Base-by-base conservation (phyloP, 176 grass and related monocot genomes). In the Triticum monococcum region DNA sequence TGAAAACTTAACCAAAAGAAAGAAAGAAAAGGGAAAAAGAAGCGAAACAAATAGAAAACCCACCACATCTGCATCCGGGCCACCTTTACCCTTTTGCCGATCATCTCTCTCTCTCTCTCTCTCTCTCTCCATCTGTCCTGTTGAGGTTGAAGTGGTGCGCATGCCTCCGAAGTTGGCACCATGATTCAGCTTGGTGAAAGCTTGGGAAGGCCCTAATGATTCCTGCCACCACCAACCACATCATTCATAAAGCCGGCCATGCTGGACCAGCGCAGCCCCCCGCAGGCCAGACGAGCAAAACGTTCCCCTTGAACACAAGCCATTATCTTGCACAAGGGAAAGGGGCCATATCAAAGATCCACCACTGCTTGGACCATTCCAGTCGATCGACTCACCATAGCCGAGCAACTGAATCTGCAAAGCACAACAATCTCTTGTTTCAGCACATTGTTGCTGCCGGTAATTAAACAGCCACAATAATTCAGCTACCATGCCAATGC, bases 171-270 rank as follows among this genome's bases (percentile, higher is more conserved):
- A 87, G 85, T 81, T 85, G 89, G 69, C 89, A 71, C 23, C 86
- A 77, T 77, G 86, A 91, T 91, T 81, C 77, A 77, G 45, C 81
- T 68, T 62, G 22, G 85, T 80, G 85, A 50, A 84, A 84, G 81
- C 85, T 85, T 81, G 56, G 77, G 63, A 77, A 77, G 81, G 81
- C 31, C 50, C 77, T 85, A 81, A 88, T 88, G 38, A 88, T 88
- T 91, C 56, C 81, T 70, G 80, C 81, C 66, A 81, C 86, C 73
- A 83, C 76, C 30, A 70, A 56, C 81, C 69, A 64, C 76, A 71
- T 77, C 81, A 81, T 60, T 77, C 81, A 81, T 60, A 25, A 84
- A 71, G 72, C 20, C 18, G 50, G 81, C 37, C 43, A 45, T 54
- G 86, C 86, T 91, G 89, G 86, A 81, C 86, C 86, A 91, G 81